Base-by-base conservation (phyloP, 2,329 filamentous ascomycete species). In the Xylariaceae sp. region DNA sequence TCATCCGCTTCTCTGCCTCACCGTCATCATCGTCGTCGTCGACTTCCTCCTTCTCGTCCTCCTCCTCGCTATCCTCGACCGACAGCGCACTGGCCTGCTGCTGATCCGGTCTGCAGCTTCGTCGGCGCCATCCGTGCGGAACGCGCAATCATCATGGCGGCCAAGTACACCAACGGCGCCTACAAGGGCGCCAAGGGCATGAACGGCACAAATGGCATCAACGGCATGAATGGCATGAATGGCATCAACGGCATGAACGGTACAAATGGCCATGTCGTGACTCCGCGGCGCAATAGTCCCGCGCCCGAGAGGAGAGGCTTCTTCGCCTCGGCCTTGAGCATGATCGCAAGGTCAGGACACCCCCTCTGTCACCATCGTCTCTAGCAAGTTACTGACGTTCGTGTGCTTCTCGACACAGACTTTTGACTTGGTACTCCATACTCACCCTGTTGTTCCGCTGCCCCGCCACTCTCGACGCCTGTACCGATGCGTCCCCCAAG, bases 381-480 rank as follows among this genome's bases (percentile, higher is more conserved):
- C 18, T 24, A n/a, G n/a, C n/a, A n/a, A n/a, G n/a, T n/a, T 23
- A 35, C 30, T 38, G 18, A 36, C 29, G 34, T 31, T 46, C 22
- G 37, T 36, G 33, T 35, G 29, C 29, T 23, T 32, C 22, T 15
- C 13, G 11, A 22, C 13, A 3, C 43, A 90, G 90, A 51, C 59
- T 95, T 28, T 59, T 80, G 37, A 82, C 86, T 14, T 98, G 90
- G 90, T 94, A 92, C 57, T 72, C 80, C 22, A 78, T 96, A 44
- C 59, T 88, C 40, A 92, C 83, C 16, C 65, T 92, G 35, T 61
- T 90, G 38, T 83, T 98, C 57, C 77, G 81, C 40, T 98, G 90
- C 58, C 90, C 90, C 10, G 67, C 78, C 3, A 76, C 75, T 7
- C 61, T 80, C 39, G 72, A 80, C 18, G 70, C 76, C 17, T 75